Percentiles rank a stretch among this genome's conserved stretches.
Conservation (phyloP, 495 filamentous ascomycete species). For the Neurospora tetraspora region DNA sequence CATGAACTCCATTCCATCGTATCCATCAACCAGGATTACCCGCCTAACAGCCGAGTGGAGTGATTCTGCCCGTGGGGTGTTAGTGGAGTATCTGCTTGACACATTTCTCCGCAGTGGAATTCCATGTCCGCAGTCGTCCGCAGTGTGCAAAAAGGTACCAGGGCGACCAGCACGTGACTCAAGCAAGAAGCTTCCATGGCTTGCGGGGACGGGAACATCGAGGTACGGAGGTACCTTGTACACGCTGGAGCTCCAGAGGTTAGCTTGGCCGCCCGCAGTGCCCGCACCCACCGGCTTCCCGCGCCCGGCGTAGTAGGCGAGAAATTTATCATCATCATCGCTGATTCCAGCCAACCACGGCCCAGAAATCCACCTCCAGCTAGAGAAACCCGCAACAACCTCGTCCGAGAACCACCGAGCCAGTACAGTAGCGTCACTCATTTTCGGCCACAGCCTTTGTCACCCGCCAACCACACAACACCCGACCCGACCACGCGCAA, state of each 20-base stretch:
- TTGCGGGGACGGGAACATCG: not conserved
- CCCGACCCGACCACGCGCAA: not conserved
- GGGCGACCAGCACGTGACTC: not conserved
- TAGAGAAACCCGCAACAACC: constrained; percentile 7
- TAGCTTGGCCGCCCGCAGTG: no score
- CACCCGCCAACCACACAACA: not conserved
- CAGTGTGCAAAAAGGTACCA: not conserved
- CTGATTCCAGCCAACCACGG: constrained; percentile 3
- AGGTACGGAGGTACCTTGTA: not conserved
- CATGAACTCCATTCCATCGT: not conserved
- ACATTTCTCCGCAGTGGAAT: not conserved
- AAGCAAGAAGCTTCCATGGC: not conserved
- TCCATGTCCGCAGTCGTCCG: not conserved
- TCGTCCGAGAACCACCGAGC: constrained; percentile 2
- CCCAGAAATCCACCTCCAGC: constrained; percentile 7
- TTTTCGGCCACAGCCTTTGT: not conserved
- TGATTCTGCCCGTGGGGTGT: not conserved
- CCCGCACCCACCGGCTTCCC: no score
- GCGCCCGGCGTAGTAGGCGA: constrained; percentile 13
- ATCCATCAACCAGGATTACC: not conserved
- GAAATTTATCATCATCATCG: constrained; percentile 35
- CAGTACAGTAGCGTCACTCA: not conserved
- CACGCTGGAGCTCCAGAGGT: not conserved
- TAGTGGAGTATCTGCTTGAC: not conserved
- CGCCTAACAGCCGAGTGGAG: not conserved